Percentiles rank a stretch among this genome's conserved stretches.
Conservation (phyloP, 345 rosid genomes). For the Gossypium stocksii region DNA sequence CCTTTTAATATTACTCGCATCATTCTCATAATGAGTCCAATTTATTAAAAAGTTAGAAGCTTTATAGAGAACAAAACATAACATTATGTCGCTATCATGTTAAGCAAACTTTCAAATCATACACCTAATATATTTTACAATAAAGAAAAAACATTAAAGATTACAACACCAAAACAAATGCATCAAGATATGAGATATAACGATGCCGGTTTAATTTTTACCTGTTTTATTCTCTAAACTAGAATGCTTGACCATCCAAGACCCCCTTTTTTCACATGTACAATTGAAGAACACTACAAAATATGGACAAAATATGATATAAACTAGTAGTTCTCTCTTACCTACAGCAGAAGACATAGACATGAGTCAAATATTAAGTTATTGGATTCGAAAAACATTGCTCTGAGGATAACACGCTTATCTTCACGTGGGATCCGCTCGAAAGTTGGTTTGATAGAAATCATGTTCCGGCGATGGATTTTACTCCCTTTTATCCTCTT, state of each 20-base stretch:
- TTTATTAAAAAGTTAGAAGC: too few species aligned
- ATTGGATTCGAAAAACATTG: background rate
- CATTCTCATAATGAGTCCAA: too few species aligned
- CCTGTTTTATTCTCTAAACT: background rate
- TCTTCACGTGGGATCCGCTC: background rate
- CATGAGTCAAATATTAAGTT: background rate
- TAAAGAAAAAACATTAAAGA: background rate
- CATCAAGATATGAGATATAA: background rate
- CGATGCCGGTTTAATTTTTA: background rate
- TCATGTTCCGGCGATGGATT: background rate
- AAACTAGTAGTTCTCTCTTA: background rate
- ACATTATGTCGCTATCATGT: background rate
- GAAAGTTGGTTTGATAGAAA: background rate
- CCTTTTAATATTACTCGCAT: too few species aligned
- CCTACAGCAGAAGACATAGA: background rate
- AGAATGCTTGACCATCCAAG: background rate
- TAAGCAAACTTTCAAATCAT: background rate
- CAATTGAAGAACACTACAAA: background rate
- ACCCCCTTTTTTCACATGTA: background rate
- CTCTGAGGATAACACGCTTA: background rate
- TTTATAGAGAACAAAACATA: too few species aligned
- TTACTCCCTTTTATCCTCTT: constrained; percentile 2
- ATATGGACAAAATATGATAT: background rate
- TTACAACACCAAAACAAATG: background rate
- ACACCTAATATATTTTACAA: background rate